phyloP scores from a whole-genome alignment of 495 filamentous ascomycete genomes.

The Aspergillus panamensis region DNA sequence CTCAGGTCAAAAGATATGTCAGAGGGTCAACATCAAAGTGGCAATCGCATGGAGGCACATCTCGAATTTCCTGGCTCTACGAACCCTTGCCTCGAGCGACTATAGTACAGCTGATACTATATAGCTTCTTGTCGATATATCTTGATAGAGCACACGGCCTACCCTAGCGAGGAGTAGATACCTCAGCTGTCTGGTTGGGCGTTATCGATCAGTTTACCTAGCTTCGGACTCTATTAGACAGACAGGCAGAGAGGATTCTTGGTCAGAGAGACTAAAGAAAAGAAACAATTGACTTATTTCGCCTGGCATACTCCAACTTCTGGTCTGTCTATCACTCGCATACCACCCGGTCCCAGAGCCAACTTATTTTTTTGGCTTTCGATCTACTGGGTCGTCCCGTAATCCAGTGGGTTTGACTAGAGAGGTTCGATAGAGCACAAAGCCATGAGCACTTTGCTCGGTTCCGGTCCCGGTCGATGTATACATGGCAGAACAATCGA shows the following conservation, averaged over 20 bases:
- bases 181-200: constrained; percentile 37
- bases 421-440: constrained; percentile 12
- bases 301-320: constrained; percentile 35
- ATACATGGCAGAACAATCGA: constrained; percentile 12
- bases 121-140: constrained; percentile 66
- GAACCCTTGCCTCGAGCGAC: constrained; percentile 37
- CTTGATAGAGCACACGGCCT: constrained; percentile 58
- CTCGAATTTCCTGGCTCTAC: constrained; percentile 23
- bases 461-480: constrained; percentile 13
- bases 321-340: constrained; percentile 22
- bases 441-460: not conserved
- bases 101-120: constrained; percentile 58
- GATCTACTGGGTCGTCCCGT: constrained; percentile 33
- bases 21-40: constrained; percentile 21
- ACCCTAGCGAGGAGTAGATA: constrained; percentile 51
- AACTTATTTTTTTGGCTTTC: constrained; percentile 19
- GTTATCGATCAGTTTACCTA: constrained; percentile 43
- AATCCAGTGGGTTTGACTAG: constrained; percentile 37
- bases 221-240: constrained; percentile 49
- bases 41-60: constrained; percentile 19
- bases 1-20: constrained; percentile 17
- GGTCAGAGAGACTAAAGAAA: constrained; percentile 32
- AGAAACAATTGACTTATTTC: constrained; percentile 43
- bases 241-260: constrained; percentile 34
- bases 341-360: constrained; percentile 18